Conservation (phyloP, 108 stramenopile species). For the Pseudonitzschia pungens region DNA sequence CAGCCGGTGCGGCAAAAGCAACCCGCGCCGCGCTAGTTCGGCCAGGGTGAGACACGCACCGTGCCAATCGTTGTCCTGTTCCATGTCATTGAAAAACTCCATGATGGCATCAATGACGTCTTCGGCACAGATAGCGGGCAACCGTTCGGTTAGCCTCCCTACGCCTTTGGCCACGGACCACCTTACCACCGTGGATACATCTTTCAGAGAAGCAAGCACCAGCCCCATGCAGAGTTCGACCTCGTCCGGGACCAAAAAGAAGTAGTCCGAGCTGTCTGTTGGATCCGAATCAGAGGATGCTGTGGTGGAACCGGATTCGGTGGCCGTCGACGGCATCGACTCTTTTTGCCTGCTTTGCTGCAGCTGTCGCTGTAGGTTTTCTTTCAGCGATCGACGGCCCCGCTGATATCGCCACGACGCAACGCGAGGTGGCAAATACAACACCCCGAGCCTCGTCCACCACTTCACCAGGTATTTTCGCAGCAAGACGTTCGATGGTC, state of each 20-base stretch:
- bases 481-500: conserved; percentile 54
- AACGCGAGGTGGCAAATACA: conserved; percentile 89
- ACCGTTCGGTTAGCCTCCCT: conserved; percentile 92
- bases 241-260: conserved; percentile 85
- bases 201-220: conserved; percentile 73
- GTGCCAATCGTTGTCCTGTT: conserved; percentile 93
- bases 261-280: conserved; percentile 17
- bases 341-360: conserved; percentile 1
- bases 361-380: conserved; percentile 51
- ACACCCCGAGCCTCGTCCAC: conserved; percentile 85
- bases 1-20: conserved; percentile 88
- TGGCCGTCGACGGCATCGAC: neutral
- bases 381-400: conserved; percentile 80
- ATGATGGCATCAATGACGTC: conserved; percentile 95
- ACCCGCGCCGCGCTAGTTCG: conserved; percentile 94
- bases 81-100: conserved; percentile 65
- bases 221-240: conserved; percentile 96
- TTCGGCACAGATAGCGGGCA: conserved; percentile 88
- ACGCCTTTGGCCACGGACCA: conserved; percentile 99
- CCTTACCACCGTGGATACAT: conserved; percentile 92
- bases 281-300: neutral
- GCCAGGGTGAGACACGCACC: conserved; percentile 96
- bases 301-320: neutral
- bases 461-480: conserved; percentile 90
- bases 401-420: conserved; percentile 95